phyloP scores from a whole-genome alignment of 805 yeast species.

The Kregervanrija delftensis region DNA sequence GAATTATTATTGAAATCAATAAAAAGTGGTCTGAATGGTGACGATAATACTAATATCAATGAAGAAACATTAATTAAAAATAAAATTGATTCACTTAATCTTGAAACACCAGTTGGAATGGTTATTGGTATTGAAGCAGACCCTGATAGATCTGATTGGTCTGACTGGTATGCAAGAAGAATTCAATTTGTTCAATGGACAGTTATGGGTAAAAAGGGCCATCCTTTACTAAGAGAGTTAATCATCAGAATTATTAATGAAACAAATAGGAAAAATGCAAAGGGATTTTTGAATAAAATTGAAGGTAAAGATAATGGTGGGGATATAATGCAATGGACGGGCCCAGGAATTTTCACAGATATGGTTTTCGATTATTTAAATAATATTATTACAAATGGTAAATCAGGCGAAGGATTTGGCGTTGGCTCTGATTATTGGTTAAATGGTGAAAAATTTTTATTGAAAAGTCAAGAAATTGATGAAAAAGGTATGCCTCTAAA shows the following conservation, averaged over 20 bases:
- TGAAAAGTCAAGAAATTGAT: conserved; percentile 17
- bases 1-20: conserved; percentile 3
- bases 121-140: conserved; percentile 94
- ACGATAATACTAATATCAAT: conserved; percentile 2
- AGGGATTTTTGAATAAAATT: conserved; percentile 40
- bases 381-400: conserved; percentile 39
- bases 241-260: conserved; percentile 72
- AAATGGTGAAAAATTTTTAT: conserved; percentile 15
- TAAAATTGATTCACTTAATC: not conserved
- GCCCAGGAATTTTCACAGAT: conserved; percentile 95
- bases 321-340: conserved; percentile 91
- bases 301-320: conserved; percentile 62
- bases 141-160: conserved; percentile 94
- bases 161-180: conserved; percentile 85
- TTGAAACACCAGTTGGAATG: conserved; percentile 50
- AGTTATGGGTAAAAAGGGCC: conserved; percentile 82
- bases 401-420: conserved; percentile 27
- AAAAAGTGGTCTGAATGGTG: not conserved
- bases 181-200: conserved; percentile 98
- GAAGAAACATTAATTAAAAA: conserved; percentile 1
- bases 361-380: conserved; percentile 72
- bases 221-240: conserved; percentile 78
- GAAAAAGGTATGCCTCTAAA: conserved; percentile 18
- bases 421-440: conserved; percentile 26
- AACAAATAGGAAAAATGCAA: conserved; percentile 49